Evolutionary conservation across 2,329 filamentous ascomycete species (phyloP), one percentile per base, ranked within the genome.

Genomic region (Pseudopithomyces chartarum): DNA sequence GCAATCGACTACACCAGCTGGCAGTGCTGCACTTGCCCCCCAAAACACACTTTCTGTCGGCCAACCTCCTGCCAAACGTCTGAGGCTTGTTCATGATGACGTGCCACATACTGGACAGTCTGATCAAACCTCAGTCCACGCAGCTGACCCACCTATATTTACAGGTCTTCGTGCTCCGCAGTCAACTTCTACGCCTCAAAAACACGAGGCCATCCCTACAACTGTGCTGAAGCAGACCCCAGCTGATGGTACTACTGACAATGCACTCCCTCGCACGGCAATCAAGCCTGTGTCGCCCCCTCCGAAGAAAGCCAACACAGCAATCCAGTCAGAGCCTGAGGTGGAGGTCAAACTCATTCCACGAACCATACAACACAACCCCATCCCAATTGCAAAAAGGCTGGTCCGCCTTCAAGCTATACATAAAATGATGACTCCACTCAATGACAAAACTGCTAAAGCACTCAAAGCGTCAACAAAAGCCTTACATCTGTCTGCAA

Each of bases 361-460:
- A 47, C 85, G 89, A 6, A 80, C 86, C 38, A 79, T 93, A 2
- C 81, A 83, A 54, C 77, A 77, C 50, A 78, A 78, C 42, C 79
- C 80, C n/a, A 77, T 73, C 11, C 68, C 71, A 64, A 72, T 68
- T 20, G 63, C 66, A 6, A 69, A 60, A 63, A 69, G 63, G 68
- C 66, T 70, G 12, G 46, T 69, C 64, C 29, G 79, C 54, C 73
- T 93, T 22, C 85, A 84, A 60, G 79, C 86, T 61, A 76, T 94
- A 1, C 86, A 92, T 67, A 79, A 82, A 12, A 84, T 90, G 61
- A 85, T 89, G 70, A 74, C 76, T n/a, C 82, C 87, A 4, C 81
- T 93, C 8, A 92, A 94, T 67, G 78, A 81, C 13, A 84, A 86
- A 62, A 73, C 90, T 2, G 79, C 79, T 47, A 85, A 84, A 54